Base-by-base conservation (phyloP, 805 yeast species). In the Yarrowia sp. region DNA sequence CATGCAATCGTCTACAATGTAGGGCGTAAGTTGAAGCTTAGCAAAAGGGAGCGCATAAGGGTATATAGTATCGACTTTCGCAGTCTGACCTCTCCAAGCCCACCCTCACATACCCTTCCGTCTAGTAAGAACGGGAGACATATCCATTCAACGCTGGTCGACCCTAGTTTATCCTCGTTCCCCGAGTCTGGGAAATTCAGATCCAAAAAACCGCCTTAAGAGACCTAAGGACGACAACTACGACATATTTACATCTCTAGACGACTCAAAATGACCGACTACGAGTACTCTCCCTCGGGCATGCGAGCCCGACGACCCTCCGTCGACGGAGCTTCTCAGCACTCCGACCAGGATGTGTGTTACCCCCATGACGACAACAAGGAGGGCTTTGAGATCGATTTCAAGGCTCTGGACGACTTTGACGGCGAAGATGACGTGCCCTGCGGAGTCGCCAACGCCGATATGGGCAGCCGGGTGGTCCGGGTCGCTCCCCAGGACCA, bases 401-500 rank as follows among this genome's bases (percentile, higher is more conserved):
- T 68, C 26, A 50, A 36, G 35, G 53, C 69, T 5, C 41, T 55
- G 2, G 65, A 46, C 11, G 58, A 48, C 43, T 38, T 35, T n/a
- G 35, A 38, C 36, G 40, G 42, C 14, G 70, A 43, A 11, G 70
- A 43, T 12, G 48, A 52, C 48, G 26, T 48, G 12, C 68, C 50
- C 15, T 40, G 59, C 26, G 64, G 56, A 40, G 19, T 26, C 1
- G 35, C 48, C 9, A 42, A 32, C 52, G n/a, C 22, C 35, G 22
- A 46, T n/a, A 15, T 14, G 50, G 43, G 52, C 32, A 22, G 40
- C 46, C 36, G 45, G 7, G 40, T 52, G 9, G 36, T 50, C 16
- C 52, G 68, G 11, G 48, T 68, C 15, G 43, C 69, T 52, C 82
- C 85, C 49, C 95, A 95, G 5, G 93, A 91, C 72, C 79, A 98